Base-by-base conservation (phyloP, 306 rosid species). In the Ceratonia siliqua region DNA sequence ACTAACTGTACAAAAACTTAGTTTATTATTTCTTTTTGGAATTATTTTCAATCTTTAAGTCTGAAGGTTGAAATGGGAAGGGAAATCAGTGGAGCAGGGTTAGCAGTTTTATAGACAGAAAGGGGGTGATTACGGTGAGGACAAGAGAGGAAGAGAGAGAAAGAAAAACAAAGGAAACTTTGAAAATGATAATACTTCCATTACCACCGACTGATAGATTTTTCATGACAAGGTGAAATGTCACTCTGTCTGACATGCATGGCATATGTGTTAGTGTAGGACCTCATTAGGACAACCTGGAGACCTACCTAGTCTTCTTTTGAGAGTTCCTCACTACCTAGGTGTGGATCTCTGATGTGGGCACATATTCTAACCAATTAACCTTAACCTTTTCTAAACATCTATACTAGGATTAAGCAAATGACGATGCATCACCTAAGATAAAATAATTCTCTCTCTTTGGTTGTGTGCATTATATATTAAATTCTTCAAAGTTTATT, bases 51-150 rank as follows among this genome's bases (percentile, higher is more conserved):
- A 79, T 75, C 61, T 81, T 80, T 76, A 79, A 81, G 68, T 28
- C 68, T 48, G 43, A 64, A 82, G 76, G 22, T 35, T 46, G 72
- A 54, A 82, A 30, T 15, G 21, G 30, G 25, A 24, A 41, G 24
- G 75, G 82, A 78, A 50, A 71, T 18, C 70, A 87, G 73, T 73
- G 85, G 62, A 73, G 87, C 78, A 74, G 80, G 70, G 73, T 66
- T 45, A 62, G 46, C 87, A 87, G 84, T 83, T 92, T 85, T 89
- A 92, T 90, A 88, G 87, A 64, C 30, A 20, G 28, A 5, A 62
- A 33, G 20, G 18, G 67, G 17, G 73, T 61, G 64, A 54, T 69
- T 52, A 62, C 54, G 41, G 76, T 28, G 54, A 66, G 52, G 70
- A 36, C 30, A 59, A 56, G 72, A 79, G 63, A 70, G 49, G 2